phyloP scores from a whole-genome alignment of 768 basidiomycete species.

The Cystobasidium tubakii region DNA sequence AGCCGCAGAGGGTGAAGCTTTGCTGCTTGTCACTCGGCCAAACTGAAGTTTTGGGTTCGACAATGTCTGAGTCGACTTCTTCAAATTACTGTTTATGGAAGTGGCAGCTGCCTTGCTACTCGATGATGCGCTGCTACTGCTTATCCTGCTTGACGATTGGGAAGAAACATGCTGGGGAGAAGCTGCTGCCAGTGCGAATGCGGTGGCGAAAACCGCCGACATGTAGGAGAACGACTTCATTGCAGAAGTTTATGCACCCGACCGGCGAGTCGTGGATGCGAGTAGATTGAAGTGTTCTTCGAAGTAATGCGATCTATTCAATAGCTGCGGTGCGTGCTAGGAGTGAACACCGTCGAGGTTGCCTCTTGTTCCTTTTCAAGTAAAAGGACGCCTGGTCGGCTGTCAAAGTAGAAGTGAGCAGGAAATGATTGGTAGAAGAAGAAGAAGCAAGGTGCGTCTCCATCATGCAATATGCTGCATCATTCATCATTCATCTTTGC shows the following conservation, averaged over 20 bases:
- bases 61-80: neutral
- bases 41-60: constrained; percentile 10
- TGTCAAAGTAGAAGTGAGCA: neutral
- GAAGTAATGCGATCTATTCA: neutral
- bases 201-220: constrained; percentile 10
- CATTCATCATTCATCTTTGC: neutral
- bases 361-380: neutral
- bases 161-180: neutral
- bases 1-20: neutral
- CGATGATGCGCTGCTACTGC: neutral
- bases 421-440: neutral
- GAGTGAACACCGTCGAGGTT: neutral
- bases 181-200: neutral
- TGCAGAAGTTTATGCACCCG: neutral
- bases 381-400: neutral
- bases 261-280: neutral
- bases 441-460: neutral
- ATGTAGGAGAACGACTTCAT: constrained; percentile 3
- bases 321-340: neutral
- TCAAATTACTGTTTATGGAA: neutral
- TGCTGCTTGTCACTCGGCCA: neutral
- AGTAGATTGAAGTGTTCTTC: too few relatives aligned
- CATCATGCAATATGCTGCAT: neutral
- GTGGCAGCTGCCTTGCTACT: neutral
- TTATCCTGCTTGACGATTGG: neutral